Percentiles rank a stretch among this genome's conserved stretches.
phyloP scores from a whole-genome alignment of 176 grass and related monocot species.

The Thalia dealbata region DNA sequence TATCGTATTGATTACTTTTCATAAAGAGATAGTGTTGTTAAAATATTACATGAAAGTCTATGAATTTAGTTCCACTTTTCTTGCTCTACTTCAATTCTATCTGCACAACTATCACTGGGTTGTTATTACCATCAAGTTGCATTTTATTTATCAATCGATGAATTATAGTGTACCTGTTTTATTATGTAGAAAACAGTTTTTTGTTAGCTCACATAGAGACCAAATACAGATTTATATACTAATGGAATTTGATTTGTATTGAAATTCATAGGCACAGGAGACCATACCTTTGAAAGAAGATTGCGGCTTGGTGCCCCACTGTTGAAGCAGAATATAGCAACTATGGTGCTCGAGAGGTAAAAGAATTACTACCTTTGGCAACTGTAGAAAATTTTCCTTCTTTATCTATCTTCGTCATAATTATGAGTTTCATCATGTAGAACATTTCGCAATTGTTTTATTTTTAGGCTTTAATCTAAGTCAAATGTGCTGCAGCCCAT shows the following conservation, averaged over 20 bases:
- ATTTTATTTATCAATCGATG: no score
- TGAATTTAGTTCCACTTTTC: no score
- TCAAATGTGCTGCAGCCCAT: conserved; percentile 59
- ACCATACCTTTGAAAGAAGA: conserved; percentile 93
- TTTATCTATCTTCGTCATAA: not conserved
- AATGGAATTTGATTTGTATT: conserved; percentile 2
- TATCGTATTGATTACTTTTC: no score
- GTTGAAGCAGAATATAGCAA: conserved; percentile 90
- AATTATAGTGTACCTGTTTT: no score
- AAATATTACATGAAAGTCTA: no score
- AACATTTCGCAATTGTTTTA: not conserved
- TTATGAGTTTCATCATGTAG: not conserved
- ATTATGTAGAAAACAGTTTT: no score
- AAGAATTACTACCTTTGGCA: not conserved
- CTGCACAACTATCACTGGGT: no score
- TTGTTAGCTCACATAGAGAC: no score
- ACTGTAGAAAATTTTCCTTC: not conserved
- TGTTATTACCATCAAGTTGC: no score
- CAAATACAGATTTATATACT: not conserved
- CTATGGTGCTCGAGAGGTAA: conserved; percentile 99
- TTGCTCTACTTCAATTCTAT: no score
- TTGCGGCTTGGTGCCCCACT: conserved; percentile 71
- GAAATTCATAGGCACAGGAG: conserved; percentile 64
- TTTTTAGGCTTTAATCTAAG: conserved; percentile 18
- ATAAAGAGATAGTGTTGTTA: no score